Conservation (phyloP, 768 basidiomycete species). For the Tulasnella sp. region DNA sequence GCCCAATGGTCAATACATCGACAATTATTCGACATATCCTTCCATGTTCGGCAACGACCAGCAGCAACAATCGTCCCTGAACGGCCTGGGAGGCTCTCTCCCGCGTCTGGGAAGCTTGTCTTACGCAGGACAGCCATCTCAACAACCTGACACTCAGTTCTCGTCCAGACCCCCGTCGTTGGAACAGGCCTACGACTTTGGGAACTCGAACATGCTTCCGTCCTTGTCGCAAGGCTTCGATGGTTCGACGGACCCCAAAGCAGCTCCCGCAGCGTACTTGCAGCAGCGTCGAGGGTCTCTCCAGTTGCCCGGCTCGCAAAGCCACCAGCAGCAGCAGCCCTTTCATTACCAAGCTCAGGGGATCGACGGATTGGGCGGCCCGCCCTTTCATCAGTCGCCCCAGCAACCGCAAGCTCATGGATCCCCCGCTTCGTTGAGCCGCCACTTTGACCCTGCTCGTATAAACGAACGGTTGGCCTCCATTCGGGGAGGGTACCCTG, state of each 20-base stretch:
- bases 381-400: not conserved
- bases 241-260: not conserved
- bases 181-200: not conserved
- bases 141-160: not conserved
- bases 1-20: not conserved
- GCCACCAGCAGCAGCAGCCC: not conserved
- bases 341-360: not conserved
- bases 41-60: not conserved
- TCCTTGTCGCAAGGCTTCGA: not conserved
- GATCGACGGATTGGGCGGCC: not conserved
- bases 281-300: not conserved
- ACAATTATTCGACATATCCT: not conserved
- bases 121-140: not conserved
- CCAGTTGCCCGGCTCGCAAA: not conserved
- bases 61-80: not conserved
- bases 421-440: not conserved
- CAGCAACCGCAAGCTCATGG: not conserved
- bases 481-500: not conserved
- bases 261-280: not conserved
- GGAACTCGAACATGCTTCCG: not conserved
- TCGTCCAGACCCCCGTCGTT: not conserved
- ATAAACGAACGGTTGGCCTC: not conserved
- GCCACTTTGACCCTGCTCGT: not conserved
- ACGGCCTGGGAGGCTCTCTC: not conserved
- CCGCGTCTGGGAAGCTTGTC: conserved; percentile 1